Conservation (phyloP, 768 basidiomycete genomes). For the Phylloporus arenicola region DNA sequence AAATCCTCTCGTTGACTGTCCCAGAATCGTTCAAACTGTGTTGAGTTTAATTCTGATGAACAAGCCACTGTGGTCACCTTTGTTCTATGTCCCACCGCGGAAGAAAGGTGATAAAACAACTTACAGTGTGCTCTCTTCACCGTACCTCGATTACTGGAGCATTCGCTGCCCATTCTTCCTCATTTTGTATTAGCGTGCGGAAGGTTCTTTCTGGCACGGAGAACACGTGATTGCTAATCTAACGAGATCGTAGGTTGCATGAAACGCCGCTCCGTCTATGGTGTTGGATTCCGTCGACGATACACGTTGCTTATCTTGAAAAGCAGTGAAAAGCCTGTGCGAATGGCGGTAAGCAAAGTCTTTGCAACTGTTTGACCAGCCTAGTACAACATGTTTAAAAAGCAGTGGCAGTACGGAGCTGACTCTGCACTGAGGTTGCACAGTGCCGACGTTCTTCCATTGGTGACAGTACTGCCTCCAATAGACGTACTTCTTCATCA, state of each 20-base stretch:
- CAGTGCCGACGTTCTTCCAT: neutral
- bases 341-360: constrained; percentile 9
- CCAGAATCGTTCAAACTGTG: too few relatives aligned
- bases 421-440: neutral
- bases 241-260: neutral
- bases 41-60: too few relatives aligned
- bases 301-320: constrained; percentile 10
- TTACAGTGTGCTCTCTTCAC: neutral
- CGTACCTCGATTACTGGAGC: neutral
- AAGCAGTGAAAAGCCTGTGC: constrained; percentile 21
- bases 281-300: neutral
- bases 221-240: neutral
- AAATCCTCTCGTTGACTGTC: too few relatives aligned
- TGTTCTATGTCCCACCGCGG: too few relatives aligned
- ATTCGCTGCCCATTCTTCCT: neutral
- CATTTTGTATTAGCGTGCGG: neutral
- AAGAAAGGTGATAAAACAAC: too few relatives aligned
- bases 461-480: constrained; percentile 4
- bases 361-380: neutral
- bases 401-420: constrained; percentile 18
- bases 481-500: constrained; percentile 15
- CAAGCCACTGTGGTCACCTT: too few relatives aligned
- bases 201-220: too few relatives aligned
- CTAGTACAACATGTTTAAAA: constrained; percentile 1
- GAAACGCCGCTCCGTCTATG: neutral